phyloP scores from a whole-genome alignment of 805 yeast species.

The Blastobotrys attinorum region DNA sequence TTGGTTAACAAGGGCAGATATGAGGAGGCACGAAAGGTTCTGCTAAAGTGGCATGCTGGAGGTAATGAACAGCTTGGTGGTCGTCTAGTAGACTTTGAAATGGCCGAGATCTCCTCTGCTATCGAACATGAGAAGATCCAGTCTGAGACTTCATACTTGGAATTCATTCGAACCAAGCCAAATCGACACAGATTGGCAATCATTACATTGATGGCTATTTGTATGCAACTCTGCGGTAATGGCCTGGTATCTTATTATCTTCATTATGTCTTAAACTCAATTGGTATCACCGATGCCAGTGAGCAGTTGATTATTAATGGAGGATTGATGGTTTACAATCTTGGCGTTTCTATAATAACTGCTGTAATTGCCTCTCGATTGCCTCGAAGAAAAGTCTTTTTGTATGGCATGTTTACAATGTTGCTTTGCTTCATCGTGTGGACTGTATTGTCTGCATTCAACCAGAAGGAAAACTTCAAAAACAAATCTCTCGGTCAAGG shows the following conservation, averaged over 20 bases:
- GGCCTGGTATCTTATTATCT: constrained; percentile 33
- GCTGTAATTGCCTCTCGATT: constrained; percentile 4
- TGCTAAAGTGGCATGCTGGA: constrained; percentile 14
- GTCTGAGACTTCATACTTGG: constrained; percentile 2
- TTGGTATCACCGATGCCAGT: constrained; percentile 39
- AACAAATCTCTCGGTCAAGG: constrained; percentile 35
- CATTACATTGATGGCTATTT: constrained; percentile 1
- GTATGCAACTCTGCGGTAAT: constrained; percentile 8
- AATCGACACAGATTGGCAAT: constrained; percentile 8
- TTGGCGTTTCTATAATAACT: not conserved
- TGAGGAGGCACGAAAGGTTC: constrained; percentile 33
- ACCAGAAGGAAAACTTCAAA: not conserved
- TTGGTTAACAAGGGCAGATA: constrained; percentile 58
- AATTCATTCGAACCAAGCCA: constrained; percentile 6
- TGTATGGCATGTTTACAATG: constrained; percentile 12
- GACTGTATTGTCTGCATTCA: constrained; percentile 33
- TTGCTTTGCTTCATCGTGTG: constrained; percentile 39
- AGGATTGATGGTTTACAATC: constrained; percentile 6
- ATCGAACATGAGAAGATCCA: constrained; percentile 3
- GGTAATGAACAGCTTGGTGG: constrained; percentile 10
- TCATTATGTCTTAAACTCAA: constrained; percentile 42
- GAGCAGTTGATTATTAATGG: constrained; percentile 8
- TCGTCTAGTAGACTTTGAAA: constrained; percentile 9
- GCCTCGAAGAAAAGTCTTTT: constrained; percentile 12
- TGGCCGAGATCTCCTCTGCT: constrained; percentile 9